These are phyloP conservation scores for Rhododendron vialii DNA, from an alignment of 148 eudicot genomes.

Conservation along the genomic window DNA sequence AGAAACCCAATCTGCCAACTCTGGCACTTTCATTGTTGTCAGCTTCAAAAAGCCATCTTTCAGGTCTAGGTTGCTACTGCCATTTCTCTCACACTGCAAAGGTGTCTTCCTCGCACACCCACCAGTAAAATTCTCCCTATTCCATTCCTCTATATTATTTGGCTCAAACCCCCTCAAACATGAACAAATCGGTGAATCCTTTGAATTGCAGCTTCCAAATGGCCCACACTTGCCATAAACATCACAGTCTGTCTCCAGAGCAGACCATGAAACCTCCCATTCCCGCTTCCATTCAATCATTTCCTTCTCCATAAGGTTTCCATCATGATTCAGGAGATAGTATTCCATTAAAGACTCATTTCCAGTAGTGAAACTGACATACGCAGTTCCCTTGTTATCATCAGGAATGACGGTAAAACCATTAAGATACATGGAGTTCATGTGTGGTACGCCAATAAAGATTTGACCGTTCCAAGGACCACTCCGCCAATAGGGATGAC, in stretches of 20 bases:
- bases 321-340: background rate
- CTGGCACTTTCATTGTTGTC: too few relatives aligned
- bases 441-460: slow-evolving; percentile 17
- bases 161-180: slow-evolving; percentile 57
- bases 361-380: slow-evolving; percentile 4
- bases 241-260: slow-evolving; percentile 27
- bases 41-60: too few relatives aligned
- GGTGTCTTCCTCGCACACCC: slow-evolving; percentile 14
- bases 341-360: background rate
- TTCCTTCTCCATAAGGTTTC: too few relatives aligned
- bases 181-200: slow-evolving; percentile 27
- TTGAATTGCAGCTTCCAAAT: slow-evolving; percentile 48
- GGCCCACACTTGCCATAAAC: slow-evolving; percentile 47
- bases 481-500: slow-evolving; percentile 31
- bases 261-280: background rate
- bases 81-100: background rate
- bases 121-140: slow-evolving; percentile 37
- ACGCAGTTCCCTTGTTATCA: slow-evolving; percentile 2
- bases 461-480: slow-evolving; percentile 37
- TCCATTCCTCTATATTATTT: slow-evolving; percentile 34
- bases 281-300: too few relatives aligned
- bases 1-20: too few relatives aligned
- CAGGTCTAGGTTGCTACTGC: too few relatives aligned
- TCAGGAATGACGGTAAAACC: slow-evolving; percentile 7
- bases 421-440: background rate